Base-by-base conservation (phyloP, 306 rosid genomes). In the Lablab purpureus region DNA sequence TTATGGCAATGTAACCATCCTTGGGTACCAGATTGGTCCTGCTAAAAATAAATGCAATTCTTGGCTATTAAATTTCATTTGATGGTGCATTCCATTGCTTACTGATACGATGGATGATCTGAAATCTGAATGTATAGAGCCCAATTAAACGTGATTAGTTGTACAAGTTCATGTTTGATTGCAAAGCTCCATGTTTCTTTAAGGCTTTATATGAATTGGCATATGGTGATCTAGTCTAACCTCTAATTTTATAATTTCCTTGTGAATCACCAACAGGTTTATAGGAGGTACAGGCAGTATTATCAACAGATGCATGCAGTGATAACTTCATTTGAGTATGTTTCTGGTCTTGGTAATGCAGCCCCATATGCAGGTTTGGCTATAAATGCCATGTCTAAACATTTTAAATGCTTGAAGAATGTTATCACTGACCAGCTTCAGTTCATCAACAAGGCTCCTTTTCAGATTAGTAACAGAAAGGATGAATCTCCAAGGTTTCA, bases 291-390 rank as follows among this genome's bases (percentile, higher is more conserved):
- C 83, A 86, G 87, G 85, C 98, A 92, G 73, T 94, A 89, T 82
- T 90, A 84, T 81, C 97, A 90, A 59, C 98, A 94, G 73, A 90
- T 92, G 84, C 92, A 88, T 36, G 86, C 89, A 2, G 92, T 90
- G 0, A 87, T 88, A 54, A 86, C 89, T 5, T 90, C 98, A 1
- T 94, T 94, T 23, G 98, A 92, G 87, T 92, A 84, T 72, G 96
- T 92, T 50, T 81, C 97, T 0, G 97, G 97, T 30, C 97, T 92
- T 11, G 87, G 90, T 34, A 89, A 92, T 69, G 94, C 94, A 0
- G 90, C 97, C 4, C 98, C 97, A 0, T 92, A 84, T 81, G 97
- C 97, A 7, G 81, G 90, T 86, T 83, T 90, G 82, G 97, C 97
- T 7, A 78, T 90, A 55, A 94, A 94, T 77, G 77, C 97, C 13